Percentiles rank a stretch among this genome's conserved stretches.
These are phyloP conservation scores for Trametes versicolor DNA, from an alignment of 1,284 basidiomycete species.

Conservation along the genomic window DNA sequence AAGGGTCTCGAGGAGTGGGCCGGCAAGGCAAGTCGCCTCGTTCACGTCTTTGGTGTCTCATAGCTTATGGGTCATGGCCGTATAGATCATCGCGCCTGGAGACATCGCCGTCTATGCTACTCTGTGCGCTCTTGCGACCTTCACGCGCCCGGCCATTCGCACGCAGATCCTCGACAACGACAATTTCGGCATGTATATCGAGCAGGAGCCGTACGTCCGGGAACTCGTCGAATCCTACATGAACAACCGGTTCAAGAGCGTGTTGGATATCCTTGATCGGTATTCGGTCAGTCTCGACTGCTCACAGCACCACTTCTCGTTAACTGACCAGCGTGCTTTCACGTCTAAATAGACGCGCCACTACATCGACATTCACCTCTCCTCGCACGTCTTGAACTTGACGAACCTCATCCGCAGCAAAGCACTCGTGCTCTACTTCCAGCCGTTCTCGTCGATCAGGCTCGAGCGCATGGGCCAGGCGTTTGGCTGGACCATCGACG, in stretches of 20 bases:
- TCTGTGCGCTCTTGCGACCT: constrained; percentile 81
- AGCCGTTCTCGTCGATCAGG: constrained; percentile 83
- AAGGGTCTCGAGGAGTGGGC: constrained; percentile 77
- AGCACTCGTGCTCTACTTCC: constrained; percentile 85
- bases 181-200: constrained; percentile 79
- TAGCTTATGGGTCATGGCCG: not conserved
- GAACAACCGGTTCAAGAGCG: constrained; percentile 82
- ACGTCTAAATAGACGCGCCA: constrained; percentile 69
- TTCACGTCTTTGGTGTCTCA: not conserved
- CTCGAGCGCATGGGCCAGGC: constrained; percentile 83
- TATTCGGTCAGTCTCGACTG: constrained; percentile 66
- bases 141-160: constrained; percentile 76
- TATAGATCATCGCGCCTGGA: constrained; percentile 74
- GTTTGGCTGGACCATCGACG: constrained; percentile 82
- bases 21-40: constrained; percentile 58
- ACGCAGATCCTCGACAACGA: constrained; percentile 75
- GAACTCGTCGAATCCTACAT: constrained; percentile 87
- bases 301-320: not conserved
- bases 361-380: constrained; percentile 78
- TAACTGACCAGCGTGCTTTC: not conserved
- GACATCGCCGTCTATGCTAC: constrained; percentile 89
- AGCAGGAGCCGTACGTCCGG: constrained; percentile 85
- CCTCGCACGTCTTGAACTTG: constrained; percentile 67
- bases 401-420: constrained; percentile 73
- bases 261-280: constrained; percentile 75